These are phyloP conservation scores for Claviceps quebecensis DNA, from an alignment of 2,329 filamentous ascomycete species.

Conservation along the genomic window DNA sequence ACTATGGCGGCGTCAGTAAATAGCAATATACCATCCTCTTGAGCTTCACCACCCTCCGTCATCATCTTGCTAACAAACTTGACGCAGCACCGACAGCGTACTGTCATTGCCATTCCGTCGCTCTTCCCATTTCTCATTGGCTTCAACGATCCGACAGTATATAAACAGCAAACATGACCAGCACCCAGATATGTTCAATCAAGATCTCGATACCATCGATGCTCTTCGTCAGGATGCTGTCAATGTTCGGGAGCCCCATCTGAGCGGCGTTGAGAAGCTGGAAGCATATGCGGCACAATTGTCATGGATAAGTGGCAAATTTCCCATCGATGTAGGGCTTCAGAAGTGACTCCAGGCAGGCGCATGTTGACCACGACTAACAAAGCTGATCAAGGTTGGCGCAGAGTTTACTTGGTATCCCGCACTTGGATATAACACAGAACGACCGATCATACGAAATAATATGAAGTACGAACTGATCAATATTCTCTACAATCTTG, in stretches of 20 bases:
- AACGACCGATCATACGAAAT: slow-evolving; percentile 52
- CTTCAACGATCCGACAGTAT: slow-evolving; percentile 78
- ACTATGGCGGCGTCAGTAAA: slow-evolving; percentile 4
- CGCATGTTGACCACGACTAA: slow-evolving; percentile 5
- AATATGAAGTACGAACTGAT: slow-evolving; percentile 72
- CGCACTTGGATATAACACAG: slow-evolving; percentile 76
- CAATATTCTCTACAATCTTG: slow-evolving; percentile 87
- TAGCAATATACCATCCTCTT: background rate
- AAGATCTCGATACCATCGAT: slow-evolving; percentile 76
- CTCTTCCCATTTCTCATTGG: slow-evolving; percentile 65
- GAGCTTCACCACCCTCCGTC: background rate
- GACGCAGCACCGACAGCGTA: slow-evolving; percentile 35
- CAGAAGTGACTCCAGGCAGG: background rate
- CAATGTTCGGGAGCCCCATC: slow-evolving; percentile 75
- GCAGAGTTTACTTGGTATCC: slow-evolving; percentile 96
- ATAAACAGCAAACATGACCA: slow-evolving; percentile 98
- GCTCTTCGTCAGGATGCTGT: slow-evolving; percentile 72
- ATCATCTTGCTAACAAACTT: background rate
- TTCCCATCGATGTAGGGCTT: slow-evolving; percentile 66
- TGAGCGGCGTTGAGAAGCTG: slow-evolving; percentile 76
- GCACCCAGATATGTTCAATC: slow-evolving; percentile 89
- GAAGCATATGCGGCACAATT: slow-evolving; percentile 85
- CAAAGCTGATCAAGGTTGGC: slow-evolving; percentile 47
- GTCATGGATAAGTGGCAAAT: slow-evolving; percentile 87
- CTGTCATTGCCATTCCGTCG: slow-evolving; percentile 79